Evolutionary conservation across 352 stramenopile genomes (phyloP), one percentile per base, ranked within the genome.

Genomic region (Globisporangium nunn): DNA sequence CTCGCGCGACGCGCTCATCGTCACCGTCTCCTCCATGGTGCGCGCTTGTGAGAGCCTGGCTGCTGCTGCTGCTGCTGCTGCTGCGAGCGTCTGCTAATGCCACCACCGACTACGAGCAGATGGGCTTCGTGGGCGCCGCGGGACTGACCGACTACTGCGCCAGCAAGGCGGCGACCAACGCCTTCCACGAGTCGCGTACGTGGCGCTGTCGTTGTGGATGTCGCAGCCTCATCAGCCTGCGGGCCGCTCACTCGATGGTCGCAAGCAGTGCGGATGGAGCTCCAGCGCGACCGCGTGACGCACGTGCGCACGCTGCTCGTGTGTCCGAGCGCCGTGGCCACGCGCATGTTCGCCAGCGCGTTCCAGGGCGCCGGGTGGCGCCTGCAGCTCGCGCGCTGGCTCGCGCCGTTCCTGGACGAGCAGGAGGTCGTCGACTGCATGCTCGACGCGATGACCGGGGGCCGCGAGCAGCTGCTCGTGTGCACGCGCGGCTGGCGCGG

Each of bases 1-100:
- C 18, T 67, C 69, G 0, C 41, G 58, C 0, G 65, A 82, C 11
- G 61, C 67, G 18, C 50, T 91, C 30, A 66, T 94, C 23, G 80
- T 94, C 18, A 84, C 81, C 0, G 33, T 94, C n/a, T 80, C 84
- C 4, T 94, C 84, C 10, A 69, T 94, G 50, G 76, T 87, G 65
- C 49, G 68, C 35, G 35, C 10, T 41, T 12, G 23, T 23, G 23
- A 23, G 23, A 23, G 1, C 23, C 23, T 23, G 23, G 23, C 23
- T 23, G 23, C 23, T 23, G 23, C 23, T 23, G 23, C 23, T 23
- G 1, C 23, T 23, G 23, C 23, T 23, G 23, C n/a, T n/a, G n/a
- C n/a, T n/a, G n/a, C 33, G 33, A 37, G 6, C 33, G 23, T 8
- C 3, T 52, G 6, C 8, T 30, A 3, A 4, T 12, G 44, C 2